A percentile compares a stretch with the other conserved stretches of the same genome.
These are phyloP conservation scores for Durusdinium trenchii DNA, from an alignment of 73 alveolate genomes.

Conservation along the genomic window DNA sequence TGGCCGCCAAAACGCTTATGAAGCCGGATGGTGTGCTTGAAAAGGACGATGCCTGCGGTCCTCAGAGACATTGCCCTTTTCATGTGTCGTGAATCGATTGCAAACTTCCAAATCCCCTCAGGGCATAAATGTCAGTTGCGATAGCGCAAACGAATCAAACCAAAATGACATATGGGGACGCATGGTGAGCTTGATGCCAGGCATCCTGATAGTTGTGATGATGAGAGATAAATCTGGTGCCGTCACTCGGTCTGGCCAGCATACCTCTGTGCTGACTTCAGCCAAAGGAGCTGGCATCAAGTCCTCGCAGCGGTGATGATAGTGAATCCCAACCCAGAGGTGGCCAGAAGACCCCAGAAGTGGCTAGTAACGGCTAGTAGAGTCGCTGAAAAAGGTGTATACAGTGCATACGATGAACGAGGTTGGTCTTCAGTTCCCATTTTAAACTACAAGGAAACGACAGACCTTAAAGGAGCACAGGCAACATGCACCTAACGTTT, in stretches of 20 bases:
- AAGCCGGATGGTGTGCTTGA: slow-evolving; percentile 88
- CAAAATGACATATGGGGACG: background rate
- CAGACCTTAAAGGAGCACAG: too few species aligned
- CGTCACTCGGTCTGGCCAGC: slow-evolving; percentile 86
- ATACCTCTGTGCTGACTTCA: slow-evolving; percentile 66
- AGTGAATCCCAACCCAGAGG: background rate
- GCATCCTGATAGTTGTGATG: slow-evolving; percentile 34
- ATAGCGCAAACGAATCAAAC: background rate
- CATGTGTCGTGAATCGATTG: background rate
- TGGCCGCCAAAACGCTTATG: slow-evolving; percentile 77
- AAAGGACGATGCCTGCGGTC: slow-evolving; percentile 59
- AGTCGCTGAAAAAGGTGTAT: too few species aligned
- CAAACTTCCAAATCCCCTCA: background rate
- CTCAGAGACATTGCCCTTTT: background rate
- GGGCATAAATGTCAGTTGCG: background rate
- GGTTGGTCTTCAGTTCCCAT: too few species aligned
- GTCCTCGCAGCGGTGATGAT: background rate
- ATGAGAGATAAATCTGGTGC: slow-evolving; percentile 28
- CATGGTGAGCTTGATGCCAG: background rate
- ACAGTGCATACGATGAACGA: too few species aligned
- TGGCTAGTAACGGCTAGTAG: too few species aligned
- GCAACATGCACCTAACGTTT: too few species aligned
- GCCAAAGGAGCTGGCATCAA: slow-evolving; percentile 82
- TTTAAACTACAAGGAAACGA: too few species aligned
- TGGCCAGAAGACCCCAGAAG: background rate